Base-by-base conservation (phyloP, 805 yeast genomes). In the Brettanomyces sp. region DNA sequence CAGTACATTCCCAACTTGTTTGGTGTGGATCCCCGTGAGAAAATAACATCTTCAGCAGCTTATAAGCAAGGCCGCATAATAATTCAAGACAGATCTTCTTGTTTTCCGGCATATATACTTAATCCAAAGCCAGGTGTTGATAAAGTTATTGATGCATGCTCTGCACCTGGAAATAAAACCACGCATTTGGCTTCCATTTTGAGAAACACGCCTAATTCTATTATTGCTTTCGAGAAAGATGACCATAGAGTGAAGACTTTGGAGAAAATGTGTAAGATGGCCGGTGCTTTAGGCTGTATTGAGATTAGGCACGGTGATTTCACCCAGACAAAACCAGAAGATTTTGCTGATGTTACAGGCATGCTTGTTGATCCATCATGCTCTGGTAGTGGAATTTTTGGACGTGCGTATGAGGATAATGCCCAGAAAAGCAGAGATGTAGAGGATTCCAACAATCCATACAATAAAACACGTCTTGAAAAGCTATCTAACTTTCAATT, bases 91-190 rank as follows among this genome's bases (percentile, higher is more conserved):
- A 70, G 99, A 44, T 96, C 98, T 0, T 89, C 97, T 1, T 93
- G 99, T 62, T 89, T 93, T 59, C 99, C 99, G 0, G 96, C 95
- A 0, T 79, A 78, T 49, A 89, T 93, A 25, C 65, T 93, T 42
- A 70, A 77, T 50, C 86, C 91, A 0, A 46, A 60, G 1, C 69
- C 76, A 4, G 83, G 81, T 40, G 48, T 42, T 9, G 82, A 76
- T 48, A 64, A 70, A 23, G 79, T 89, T 9, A 85, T 93, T 40
- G 99, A 93, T 65, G 84, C 96, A 1, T 90, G 97, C 66, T 90
- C 98, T 3, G 99, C 99, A 0, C 99, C 99, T 4, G 99, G 99
- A 4, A 93, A 93, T 64, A 95, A 93, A 62, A 93, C 99, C 0
- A 87, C 97, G 0, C 98, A 91, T 65, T 67, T 83, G 22, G 96